Conservation (phyloP, 176 grass and related monocot species). For the Carex kokanica region DNA sequence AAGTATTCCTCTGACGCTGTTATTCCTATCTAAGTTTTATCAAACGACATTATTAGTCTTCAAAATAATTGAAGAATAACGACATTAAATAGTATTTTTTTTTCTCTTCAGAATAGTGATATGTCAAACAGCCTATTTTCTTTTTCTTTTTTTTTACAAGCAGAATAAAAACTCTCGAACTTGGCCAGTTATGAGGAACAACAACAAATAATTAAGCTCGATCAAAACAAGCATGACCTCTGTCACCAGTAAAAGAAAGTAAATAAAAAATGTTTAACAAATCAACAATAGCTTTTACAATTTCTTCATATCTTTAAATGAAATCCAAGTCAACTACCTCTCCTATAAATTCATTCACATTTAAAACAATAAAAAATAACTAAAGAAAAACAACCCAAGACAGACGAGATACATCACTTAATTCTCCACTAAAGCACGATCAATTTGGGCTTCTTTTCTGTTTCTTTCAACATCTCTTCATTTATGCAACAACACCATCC, state of each 20-base stretch:
- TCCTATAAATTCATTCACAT: conserved; percentile 31
- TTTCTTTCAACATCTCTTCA: conserved; percentile 4
- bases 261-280: conserved; percentile 24
- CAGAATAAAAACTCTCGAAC: background rate
- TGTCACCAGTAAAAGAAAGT: background rate
- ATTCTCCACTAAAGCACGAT: background rate
- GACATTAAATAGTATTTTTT: background rate
- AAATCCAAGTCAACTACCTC: conserved; percentile 22
- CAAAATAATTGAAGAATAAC: background rate
- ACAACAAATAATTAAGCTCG: background rate
- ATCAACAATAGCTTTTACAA: conserved; percentile 24
- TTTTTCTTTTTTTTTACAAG: background rate
- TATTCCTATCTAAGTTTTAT: background rate
- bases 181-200: background rate
- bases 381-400: conserved; percentile 18
- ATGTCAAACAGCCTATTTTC: background rate
- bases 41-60: background rate
- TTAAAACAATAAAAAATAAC: conserved; percentile 18
- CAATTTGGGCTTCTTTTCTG: conserved; percentile 4
- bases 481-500: conserved; percentile 41
- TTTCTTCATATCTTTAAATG: conserved; percentile 23
- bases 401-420: background rate
- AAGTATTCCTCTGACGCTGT: background rate
- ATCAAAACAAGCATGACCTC: background rate
- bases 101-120: background rate